Percentiles rank a stretch among this genome's conserved stretches.
Conservation (phyloP, 2,329 filamentous ascomycete species). For the Paramyrothecium roridum region DNA sequence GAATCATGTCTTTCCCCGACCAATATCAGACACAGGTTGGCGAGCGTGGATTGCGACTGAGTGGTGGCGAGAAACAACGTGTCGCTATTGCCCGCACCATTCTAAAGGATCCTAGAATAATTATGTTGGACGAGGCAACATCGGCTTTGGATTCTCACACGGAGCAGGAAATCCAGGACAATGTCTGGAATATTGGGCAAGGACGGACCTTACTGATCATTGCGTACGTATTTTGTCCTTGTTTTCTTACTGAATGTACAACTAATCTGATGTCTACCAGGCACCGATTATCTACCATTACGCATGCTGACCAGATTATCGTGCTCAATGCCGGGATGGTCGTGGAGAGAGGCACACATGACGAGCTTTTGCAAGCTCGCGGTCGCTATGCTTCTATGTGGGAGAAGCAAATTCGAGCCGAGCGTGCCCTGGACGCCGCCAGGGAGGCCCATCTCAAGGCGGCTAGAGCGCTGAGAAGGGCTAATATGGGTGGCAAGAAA, state of each 20-base stretch:
- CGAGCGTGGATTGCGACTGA: constrained; percentile 81
- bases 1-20: constrained; percentile 85
- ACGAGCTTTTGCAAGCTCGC: constrained; percentile 65
- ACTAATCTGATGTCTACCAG: constrained; percentile 29
- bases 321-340: constrained; percentile 76
- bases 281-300: constrained; percentile 82
- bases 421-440: constrained; percentile 51
- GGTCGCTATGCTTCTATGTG: constrained; percentile 84
- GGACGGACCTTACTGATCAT: constrained; percentile 94
- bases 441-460: constrained; percentile 32
- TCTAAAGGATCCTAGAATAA: constrained; percentile 86
- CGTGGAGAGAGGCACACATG: constrained; percentile 74
- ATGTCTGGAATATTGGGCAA: constrained; percentile 74
- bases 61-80: constrained; percentile 89
- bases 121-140: constrained; percentile 90
- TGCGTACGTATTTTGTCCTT: constrained; percentile 56
- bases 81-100: constrained; percentile 93
- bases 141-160: constrained; percentile 89
- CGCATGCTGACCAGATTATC: constrained; percentile 79
- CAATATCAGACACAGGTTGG: constrained; percentile 88
- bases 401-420: constrained; percentile 81
- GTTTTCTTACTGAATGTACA: background rate
- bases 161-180: constrained; percentile 88
- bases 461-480: constrained; percentile 39
- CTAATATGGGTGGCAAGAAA: constrained; percentile 42